These are phyloP conservation scores for Populus hybrid DNA, from an alignment of 441 rosid genomes.

Conservation along the genomic window DNA sequence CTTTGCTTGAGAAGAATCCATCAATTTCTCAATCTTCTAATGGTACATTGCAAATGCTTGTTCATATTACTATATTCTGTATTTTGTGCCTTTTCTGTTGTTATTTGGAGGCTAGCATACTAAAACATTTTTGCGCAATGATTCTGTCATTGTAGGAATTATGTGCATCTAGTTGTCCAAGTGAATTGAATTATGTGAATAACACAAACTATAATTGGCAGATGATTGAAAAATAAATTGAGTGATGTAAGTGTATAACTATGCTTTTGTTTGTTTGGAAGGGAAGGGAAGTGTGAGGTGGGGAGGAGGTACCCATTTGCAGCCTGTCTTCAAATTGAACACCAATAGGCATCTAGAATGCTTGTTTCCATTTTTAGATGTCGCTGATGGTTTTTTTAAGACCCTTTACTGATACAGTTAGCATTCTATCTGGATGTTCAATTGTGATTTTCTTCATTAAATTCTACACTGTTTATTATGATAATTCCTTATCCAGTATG, in stretches of 20 bases:
- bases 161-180: not conserved
- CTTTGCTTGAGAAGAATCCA: conserved; percentile 80
- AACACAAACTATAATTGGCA: not conserved
- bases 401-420: not conserved
- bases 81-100: not conserved
- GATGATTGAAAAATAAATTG: not conserved
- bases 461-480: not conserved
- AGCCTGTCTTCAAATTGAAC: not conserved
- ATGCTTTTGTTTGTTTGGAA: not conserved
- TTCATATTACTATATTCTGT: not conserved
- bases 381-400: not conserved
- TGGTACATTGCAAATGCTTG: conserved; percentile 39
- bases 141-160: not conserved
- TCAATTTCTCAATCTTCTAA: conserved; percentile 50
- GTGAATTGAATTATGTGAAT: not conserved
- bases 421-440: not conserved
- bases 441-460: not conserved
- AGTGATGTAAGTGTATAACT: not conserved
- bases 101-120: not conserved
- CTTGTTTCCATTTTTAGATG: not conserved
- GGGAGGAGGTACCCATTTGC: not conserved
- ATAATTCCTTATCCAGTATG: not conserved
- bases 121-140: not conserved
- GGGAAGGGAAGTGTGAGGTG: not conserved
- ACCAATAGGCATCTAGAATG: not conserved